Base-by-base conservation (phyloP, 495 filamentous ascomycete genomes). In the Collariella sp. region DNA sequence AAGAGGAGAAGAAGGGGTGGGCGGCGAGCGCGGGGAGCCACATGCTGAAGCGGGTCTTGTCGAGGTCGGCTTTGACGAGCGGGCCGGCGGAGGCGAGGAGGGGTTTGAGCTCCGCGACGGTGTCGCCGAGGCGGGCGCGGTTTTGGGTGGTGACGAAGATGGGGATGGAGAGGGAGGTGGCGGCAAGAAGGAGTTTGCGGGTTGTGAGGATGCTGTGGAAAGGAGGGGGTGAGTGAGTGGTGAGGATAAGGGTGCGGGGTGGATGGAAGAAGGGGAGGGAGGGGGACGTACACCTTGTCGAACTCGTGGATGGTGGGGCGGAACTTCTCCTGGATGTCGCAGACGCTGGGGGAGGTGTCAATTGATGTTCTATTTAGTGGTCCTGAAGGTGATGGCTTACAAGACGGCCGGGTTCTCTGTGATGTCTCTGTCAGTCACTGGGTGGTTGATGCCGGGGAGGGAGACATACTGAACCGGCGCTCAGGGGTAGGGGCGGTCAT, bases 321-420 rank as follows among this genome's bases (percentile, higher is more conserved):
- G 75, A 98, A 98, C 66, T 87, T 91, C 58, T 96, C 91, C 77
- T 98, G 93, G 58, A 96, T 79, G 62, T 98, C 93, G 74, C 93
- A 98, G 62, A 98, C 79, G 60, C 91, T 97, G 61, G 9, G 9
- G 2, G 0, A 54, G 42, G 20, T 16, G n/a, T 20, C 55, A 51
- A 46, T 46, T 51, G 31, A 5, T 20, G 19, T 9, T 26, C 7
- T 19, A 18, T 23, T 16, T 40, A n/a, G 20, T 2, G 3, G 31
- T 13, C 7, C 7, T 5, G 13, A 12, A 22, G 26, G 49, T 18
- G 46, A 20, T 15, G 24, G 69, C 74, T 57, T 69, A 88, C 85
- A 89, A 86, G 51, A 89, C 68, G 35, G 79, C 83, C 29, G 85
- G 84, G 63, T 83, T 83, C 39, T 77, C 85, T 88, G 56, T 7